Percentiles rank a stretch among this genome's conserved stretches.
Conservation (phyloP, 345 rosid species). For the Syzygium jambos region DNA sequence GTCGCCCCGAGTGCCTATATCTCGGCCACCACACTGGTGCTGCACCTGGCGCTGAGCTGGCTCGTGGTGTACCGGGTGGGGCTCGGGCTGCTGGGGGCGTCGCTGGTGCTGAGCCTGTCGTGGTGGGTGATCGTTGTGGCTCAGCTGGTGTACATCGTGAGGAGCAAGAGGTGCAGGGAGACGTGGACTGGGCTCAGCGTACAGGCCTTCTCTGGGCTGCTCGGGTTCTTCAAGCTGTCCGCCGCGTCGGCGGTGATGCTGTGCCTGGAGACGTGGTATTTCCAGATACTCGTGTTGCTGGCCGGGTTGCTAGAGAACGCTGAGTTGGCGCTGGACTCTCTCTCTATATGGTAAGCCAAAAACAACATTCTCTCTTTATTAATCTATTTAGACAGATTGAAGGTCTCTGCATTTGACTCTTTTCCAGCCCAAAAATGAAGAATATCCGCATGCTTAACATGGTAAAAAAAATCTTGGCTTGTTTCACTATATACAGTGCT, state of each 20-base stretch:
- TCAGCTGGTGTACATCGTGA: slow-evolving; percentile 38
- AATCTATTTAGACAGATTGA: too few relatives aligned
- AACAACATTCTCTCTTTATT: background rate
- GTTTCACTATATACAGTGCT: background rate
- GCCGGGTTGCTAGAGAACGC: slow-evolving; percentile 52
- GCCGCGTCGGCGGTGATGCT: slow-evolving; percentile 62
- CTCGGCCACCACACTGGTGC: slow-evolving; percentile 21
- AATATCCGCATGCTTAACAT: background rate
- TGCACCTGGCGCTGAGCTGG: slow-evolving; percentile 39
- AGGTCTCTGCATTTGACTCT: background rate
- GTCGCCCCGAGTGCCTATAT: slow-evolving; percentile 54
- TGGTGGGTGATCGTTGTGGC: slow-evolving; percentile 55
- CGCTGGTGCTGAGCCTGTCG: slow-evolving; percentile 41
- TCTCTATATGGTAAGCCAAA: slow-evolving; percentile 25
- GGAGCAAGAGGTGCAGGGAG: slow-evolving; percentile 26
- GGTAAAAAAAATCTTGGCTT: background rate
- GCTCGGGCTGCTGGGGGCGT: slow-evolving; percentile 41
- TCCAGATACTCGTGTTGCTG: slow-evolving; percentile 43
- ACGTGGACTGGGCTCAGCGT: slow-evolving; percentile 41
- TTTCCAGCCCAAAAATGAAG: background rate
- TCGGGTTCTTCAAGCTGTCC: slow-evolving; percentile 40
- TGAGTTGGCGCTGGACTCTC: slow-evolving; percentile 49
- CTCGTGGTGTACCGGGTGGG: slow-evolving; percentile 24
- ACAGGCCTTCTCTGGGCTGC: slow-evolving; percentile 37
- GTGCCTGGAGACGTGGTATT: slow-evolving; percentile 55